Conservation (phyloP, 2,329 filamentous ascomycete genomes). For the Neonectria sp. region DNA sequence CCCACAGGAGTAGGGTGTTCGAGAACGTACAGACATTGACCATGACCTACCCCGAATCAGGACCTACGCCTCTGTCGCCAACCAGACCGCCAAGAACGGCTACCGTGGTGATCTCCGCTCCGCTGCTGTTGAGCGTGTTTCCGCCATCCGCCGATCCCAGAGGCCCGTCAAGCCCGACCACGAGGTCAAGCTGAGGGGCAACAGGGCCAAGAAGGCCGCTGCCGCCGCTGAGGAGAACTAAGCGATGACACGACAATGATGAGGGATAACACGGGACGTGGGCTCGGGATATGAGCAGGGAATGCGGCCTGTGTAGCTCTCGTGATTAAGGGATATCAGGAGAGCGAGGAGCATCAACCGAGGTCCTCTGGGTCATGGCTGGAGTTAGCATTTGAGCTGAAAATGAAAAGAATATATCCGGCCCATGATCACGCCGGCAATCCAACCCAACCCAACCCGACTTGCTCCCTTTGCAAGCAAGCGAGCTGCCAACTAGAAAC, state of each 20-base stretch:
- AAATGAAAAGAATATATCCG: slow-evolving; percentile 48
- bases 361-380: slow-evolving; percentile 45
- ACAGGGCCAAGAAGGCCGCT: slow-evolving; percentile 82
- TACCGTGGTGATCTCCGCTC: slow-evolving; percentile 88
- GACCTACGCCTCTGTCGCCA: slow-evolving; percentile 91
- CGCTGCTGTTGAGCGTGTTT: slow-evolving; percentile 87
- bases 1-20: background rate
- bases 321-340: slow-evolving; percentile 39
- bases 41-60: slow-evolving; percentile 60
- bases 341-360: slow-evolving; percentile 44
- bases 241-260: slow-evolving; percentile 39
- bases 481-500: background rate
- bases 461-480: background rate
- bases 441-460: slow-evolving; percentile 28
- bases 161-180: slow-evolving; percentile 81
- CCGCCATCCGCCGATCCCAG: slow-evolving; percentile 86
- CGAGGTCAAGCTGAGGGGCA: slow-evolving; percentile 83
- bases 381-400: slow-evolving; percentile 49
- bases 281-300: slow-evolving; percentile 37
- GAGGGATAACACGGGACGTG: slow-evolving; percentile 33
- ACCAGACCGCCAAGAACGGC: slow-evolving; percentile 83
- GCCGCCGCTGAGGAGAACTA: slow-evolving; percentile 59
- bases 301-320: slow-evolving; percentile 41
- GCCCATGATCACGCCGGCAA: slow-evolving; percentile 40
- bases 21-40: slow-evolving; percentile 30